Base-by-base conservation (phyloP, 345 rosid genomes). In the Citrus trifoliata region DNA sequence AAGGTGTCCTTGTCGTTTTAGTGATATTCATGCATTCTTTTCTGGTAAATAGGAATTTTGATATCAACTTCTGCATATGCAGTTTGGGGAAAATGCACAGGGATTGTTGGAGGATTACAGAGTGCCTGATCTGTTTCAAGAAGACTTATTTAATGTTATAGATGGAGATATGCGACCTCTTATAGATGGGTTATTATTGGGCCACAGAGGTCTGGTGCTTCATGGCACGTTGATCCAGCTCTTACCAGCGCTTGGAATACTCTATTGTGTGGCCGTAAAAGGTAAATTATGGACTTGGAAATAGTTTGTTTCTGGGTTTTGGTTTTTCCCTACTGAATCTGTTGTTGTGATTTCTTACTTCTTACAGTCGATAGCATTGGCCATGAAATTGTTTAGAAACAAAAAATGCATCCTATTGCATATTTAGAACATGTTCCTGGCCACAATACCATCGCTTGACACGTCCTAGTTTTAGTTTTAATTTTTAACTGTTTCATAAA, bases 241-340 rank as follows among this genome's bases (percentile, higher is more conserved):
- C 99, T 95, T 70, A 93, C 99, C 73, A 92, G 98, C 75, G 99
- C 99, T 70, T 95, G 99, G 99, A 95, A 95, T 86, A 93, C 99
- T 68, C 90, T 95, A 75, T 91, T 95, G 46, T 90, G 89, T 59
- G 99, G 99, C 71, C 93, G 92, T 67, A 95, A 95, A 87, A 95
- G 99, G 99, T 95, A 90, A 22, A 77, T 68, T 16, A 42, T 55
- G 33, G 7, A 13, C 48, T 62, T 14, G 14, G 16, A 61, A 65
- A 22, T 32, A 73, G 32, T 53, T 14, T 77, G 25, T 61, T 25
- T 76, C 69, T 76, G 24, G 33, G 59, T n/a, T 22, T n/a, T 65
- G 66, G 48, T 61, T 79, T 42, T 65, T 55, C 63, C 32, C 62
- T 67, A 42, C 37, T 40, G 46, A 21, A 53, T 32, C 67, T 24